Evolutionary conservation across 2,329 filamentous ascomycete genomes (phyloP).

Genomic region (Torrubiellomyces zombiae): DNA sequence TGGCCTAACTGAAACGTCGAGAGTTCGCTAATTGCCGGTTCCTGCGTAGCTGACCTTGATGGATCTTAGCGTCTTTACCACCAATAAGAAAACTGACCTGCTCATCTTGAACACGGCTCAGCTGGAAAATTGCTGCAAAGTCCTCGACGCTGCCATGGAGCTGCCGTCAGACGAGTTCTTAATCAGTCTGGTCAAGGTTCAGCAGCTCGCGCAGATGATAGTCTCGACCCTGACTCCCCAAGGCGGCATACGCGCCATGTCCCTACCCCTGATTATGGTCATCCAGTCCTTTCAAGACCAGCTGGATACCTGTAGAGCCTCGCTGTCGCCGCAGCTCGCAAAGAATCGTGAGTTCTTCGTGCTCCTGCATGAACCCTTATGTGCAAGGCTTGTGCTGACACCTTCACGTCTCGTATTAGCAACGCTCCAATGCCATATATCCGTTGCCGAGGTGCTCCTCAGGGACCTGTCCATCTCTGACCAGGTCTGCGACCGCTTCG

Average conservation of each 20-base stretch:
- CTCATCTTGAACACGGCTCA: conserved; percentile 29
- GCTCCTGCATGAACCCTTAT: not conserved
- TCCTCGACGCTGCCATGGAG: conserved; percentile 24
- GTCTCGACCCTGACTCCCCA: conserved; percentile 20
- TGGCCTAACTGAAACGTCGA: too few relatives aligned
- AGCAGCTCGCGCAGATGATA: conserved; percentile 31
- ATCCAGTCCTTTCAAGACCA: conserved; percentile 27
- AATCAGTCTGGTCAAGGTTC: conserved; percentile 27
- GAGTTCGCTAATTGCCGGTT: conserved; percentile 7
- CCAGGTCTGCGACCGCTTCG: conserved; percentile 12
- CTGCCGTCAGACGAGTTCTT: conserved; percentile 26
- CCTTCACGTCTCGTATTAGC: conserved; percentile 12
- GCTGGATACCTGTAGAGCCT: conserved; percentile 20
- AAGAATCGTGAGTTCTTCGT: conserved; percentile 15
- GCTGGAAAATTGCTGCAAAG: conserved; percentile 24
- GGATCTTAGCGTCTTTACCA: conserved; percentile 25
- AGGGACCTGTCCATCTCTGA: conserved; percentile 29
- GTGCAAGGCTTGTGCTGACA: not conserved
- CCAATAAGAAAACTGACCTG: conserved; percentile 29
- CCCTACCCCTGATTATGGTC: conserved; percentile 22
- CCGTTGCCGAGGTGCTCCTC: conserved; percentile 28
- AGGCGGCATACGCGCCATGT: conserved; percentile 14
- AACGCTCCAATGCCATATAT: conserved; percentile 22
- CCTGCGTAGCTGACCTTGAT: conserved; percentile 1
- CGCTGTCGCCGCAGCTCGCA: conserved; percentile 17